These are phyloP conservation scores for Leptosphaerulina australis DNA, from an alignment of 2,329 filamentous ascomycete genomes.

Conservation along the genomic window DNA sequence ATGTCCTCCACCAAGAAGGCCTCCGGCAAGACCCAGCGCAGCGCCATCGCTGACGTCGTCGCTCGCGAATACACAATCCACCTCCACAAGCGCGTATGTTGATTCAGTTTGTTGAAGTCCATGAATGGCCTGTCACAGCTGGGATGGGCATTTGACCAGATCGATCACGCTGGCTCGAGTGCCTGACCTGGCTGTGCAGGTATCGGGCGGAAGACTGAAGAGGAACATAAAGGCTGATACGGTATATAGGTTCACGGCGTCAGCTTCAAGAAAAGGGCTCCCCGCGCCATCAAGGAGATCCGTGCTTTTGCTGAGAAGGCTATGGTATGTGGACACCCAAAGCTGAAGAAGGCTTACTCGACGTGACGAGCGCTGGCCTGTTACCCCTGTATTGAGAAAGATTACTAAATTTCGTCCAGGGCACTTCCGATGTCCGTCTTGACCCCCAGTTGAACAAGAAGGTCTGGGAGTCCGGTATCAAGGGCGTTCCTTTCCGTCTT, in stretches of 20 bases:
- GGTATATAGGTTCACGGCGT: conserved; percentile 85
- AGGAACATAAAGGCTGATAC: conserved; percentile 54
- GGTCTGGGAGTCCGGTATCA: conserved; percentile 99
- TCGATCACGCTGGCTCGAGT: conserved; percentile 29
- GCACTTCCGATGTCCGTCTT: conserved; percentile 94
- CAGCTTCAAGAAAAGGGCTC: conserved; percentile 99
- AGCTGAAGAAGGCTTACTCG: neutral
- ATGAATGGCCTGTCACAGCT: conserved; percentile 58
- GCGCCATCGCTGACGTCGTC: conserved; percentile 98
- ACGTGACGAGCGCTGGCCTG: too few species aligned
- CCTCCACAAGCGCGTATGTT: conserved; percentile 98
- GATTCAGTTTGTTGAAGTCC: conserved; percentile 75
- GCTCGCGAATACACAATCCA: conserved; percentile 99
- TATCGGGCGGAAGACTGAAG: conserved; percentile 71
- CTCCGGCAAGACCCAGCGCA: conserved; percentile 72
- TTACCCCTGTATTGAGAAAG: neutral
- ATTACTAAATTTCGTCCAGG: conserved; percentile 60
- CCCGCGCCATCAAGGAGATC: conserved; percentile 99
- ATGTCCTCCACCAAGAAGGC: conserved; percentile 63
- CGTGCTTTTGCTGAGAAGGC: conserved; percentile 88
- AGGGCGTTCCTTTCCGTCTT: conserved; percentile 97
- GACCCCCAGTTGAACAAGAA: conserved; percentile 99
- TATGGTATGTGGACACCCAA: conserved; percentile 77
- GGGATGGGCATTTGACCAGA: conserved; percentile 25
- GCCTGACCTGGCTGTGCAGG: conserved; percentile 35